phyloP scores from a whole-genome alignment of 2,329 filamentous ascomycete genomes.

The Botrytis elliptica region DNA sequence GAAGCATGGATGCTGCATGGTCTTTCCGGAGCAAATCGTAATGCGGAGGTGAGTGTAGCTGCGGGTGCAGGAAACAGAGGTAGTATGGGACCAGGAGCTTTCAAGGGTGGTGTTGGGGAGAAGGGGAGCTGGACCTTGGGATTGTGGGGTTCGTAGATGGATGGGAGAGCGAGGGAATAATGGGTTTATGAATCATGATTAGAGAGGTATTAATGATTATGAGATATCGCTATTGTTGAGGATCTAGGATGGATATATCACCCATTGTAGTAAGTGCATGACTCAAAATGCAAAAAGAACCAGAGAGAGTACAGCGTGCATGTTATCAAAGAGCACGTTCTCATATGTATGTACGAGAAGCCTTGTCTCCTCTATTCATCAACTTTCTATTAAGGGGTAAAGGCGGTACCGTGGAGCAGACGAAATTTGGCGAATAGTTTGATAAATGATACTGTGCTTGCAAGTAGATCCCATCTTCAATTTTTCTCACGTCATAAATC shows the following conservation, averaged over 20 bases:
- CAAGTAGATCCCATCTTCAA: not conserved
- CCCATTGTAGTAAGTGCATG: not conserved
- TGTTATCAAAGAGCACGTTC: not conserved
- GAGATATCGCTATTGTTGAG: not conserved
- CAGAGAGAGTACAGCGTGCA: not conserved
- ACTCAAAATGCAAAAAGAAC: not conserved
- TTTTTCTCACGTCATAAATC: not conserved
- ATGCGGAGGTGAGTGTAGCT: constrained; percentile 49
- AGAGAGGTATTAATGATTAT: not conserved
- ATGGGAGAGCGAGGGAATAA: not conserved
- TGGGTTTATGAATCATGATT: not conserved
- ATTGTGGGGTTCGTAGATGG: constrained; percentile 48
- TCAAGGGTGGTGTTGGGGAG: constrained; percentile 45
- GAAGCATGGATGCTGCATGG: constrained; percentile 72
- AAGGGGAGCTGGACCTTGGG: constrained; percentile 60
- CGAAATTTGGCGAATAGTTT: not conserved
- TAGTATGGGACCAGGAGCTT: constrained; percentile 59
- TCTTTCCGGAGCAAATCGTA: constrained; percentile 57
- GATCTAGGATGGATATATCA: not conserved
- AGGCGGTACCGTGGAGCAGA: not conserved
- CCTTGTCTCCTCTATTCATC: not conserved
- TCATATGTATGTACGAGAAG: not conserved
- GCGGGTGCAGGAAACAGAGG: constrained; percentile 54
- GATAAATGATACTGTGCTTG: not conserved
- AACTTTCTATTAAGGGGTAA: not conserved